Conservation (phyloP, 106 monocot genomes). For the Hemerocallis citrina region DNA sequence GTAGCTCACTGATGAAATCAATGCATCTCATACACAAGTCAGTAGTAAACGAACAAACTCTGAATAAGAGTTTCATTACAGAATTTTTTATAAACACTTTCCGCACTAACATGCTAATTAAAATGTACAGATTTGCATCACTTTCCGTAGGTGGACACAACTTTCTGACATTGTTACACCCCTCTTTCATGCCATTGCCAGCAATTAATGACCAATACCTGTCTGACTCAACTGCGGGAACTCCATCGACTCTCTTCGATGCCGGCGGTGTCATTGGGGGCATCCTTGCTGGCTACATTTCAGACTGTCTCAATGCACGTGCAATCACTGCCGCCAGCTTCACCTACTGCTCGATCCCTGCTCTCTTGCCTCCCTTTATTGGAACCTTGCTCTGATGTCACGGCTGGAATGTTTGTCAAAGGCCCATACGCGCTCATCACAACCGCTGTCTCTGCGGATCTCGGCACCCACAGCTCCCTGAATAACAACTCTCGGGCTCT, state of each 20-base stretch:
- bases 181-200: constrained; percentile 14
- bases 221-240: constrained; percentile 47
- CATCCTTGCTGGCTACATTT: constrained; percentile 71
- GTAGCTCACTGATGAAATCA: no score
- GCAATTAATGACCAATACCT: constrained; percentile 50
- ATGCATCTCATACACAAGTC: no score
- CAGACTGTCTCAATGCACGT: constrained; percentile 56
- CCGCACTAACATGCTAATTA: no score
- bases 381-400: constrained; percentile 48
- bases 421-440: constrained; percentile 82
- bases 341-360: constrained; percentile 68
- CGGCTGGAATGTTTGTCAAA: constrained; percentile 66
- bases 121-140: no score
- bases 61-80: no score
- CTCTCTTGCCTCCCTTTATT: constrained; percentile 54
- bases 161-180: neutral
- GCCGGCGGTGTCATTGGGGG: constrained; percentile 70
- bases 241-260: constrained; percentile 62
- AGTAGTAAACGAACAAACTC: no score
- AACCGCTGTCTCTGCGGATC: constrained; percentile 74
- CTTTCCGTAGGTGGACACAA: no score
- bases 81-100: no score
- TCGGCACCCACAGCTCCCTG: constrained; percentile 62
- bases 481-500: constrained; percentile 50
- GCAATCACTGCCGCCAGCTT: constrained; percentile 68